Percentiles rank a stretch among this genome's conserved stretches.
phyloP scores from a whole-genome alignment of 2,329 filamentous ascomycete genomes.

The Aspergillus eucalypticola region DNA sequence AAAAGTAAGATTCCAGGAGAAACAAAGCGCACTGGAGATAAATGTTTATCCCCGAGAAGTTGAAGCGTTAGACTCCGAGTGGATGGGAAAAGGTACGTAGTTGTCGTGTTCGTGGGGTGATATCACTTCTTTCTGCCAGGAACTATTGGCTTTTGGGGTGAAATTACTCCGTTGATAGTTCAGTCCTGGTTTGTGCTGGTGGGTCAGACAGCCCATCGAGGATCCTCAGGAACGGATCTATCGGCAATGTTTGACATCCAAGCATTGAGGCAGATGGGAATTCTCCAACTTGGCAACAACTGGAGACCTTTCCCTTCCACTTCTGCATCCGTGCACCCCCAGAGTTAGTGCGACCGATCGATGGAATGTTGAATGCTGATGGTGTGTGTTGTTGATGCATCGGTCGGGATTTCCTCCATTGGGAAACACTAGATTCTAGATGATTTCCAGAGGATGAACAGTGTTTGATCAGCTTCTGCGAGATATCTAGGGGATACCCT shows the following conservation, averaged over 20 bases:
- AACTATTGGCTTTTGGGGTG: constrained; percentile 2
- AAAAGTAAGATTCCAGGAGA: background rate
- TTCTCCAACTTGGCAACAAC: background rate
- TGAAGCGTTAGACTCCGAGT: background rate
- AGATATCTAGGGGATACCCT: too few species aligned
- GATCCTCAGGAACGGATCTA: background rate
- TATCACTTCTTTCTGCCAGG: background rate
- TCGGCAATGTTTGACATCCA: background rate
- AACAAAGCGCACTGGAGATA: background rate
- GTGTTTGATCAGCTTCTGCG: too few species aligned
- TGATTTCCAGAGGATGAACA: too few species aligned
- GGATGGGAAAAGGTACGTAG: background rate
- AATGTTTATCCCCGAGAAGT: background rate
- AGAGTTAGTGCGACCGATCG: too few species aligned
- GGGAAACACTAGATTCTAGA: too few species aligned
- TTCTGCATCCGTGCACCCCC: too few species aligned
- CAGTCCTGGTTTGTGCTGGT: background rate
- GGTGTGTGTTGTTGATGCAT: too few species aligned
- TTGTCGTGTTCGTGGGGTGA: constrained; percentile 8
- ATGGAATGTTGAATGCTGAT: too few species aligned
- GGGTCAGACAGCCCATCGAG: background rate
- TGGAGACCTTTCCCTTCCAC: background rate
- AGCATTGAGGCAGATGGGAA: background rate
- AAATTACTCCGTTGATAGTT: background rate
- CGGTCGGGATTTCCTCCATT: too few species aligned